These are phyloP conservation scores for Fallopia convolvulus DNA, from an alignment of 148 eudicot species.

Conservation along the genomic window DNA sequence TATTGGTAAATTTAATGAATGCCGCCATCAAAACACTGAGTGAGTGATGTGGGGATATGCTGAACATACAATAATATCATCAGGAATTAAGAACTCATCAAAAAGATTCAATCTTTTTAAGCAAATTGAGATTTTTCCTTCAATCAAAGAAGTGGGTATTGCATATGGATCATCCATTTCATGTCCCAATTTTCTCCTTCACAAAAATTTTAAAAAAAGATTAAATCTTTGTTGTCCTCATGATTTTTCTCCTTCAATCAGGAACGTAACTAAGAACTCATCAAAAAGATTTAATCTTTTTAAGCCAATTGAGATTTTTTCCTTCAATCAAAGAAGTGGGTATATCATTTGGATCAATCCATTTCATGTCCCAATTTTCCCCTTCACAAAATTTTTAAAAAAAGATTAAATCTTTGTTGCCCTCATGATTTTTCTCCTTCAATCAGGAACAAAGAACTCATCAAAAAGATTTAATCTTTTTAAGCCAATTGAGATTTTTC, in stretches of 20 bases:
- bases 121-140: background rate
- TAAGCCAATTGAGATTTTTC: background rate
- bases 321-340: background rate
- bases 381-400: background rate
- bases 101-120: background rate
- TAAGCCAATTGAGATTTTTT: background rate
- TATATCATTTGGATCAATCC: background rate
- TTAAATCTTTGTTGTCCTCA: background rate
- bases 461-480: background rate
- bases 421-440: background rate
- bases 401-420: background rate
- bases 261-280: background rate
- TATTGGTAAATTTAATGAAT: no score
- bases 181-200: background rate
- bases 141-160: background rate
- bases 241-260: background rate
- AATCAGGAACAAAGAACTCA: background rate
- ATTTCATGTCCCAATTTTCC: background rate
- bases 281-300: background rate
- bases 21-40: no score
- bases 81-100: background rate
- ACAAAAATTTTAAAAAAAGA: background rate
- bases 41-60: background rate
- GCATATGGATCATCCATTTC: conserved; percentile 1
- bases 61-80: background rate